These are phyloP conservation scores for Ananas comosus DNA, from an alignment of 176 grass and related monocot species.

Conservation along the genomic window DNA sequence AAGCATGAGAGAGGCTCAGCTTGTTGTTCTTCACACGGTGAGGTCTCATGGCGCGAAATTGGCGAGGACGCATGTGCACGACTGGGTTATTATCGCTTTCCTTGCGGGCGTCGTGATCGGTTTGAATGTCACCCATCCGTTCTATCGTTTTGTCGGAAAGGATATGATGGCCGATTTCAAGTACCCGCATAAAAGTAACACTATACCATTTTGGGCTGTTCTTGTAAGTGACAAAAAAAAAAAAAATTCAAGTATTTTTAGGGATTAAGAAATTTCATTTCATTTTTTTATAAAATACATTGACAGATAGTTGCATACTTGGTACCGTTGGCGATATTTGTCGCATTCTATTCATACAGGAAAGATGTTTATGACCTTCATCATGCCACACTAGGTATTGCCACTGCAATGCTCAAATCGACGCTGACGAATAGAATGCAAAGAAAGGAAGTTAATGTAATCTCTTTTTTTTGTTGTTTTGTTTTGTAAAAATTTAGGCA, in stretches of 20 bases:
- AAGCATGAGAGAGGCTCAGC: slow-evolving; percentile 30
- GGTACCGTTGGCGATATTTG: slow-evolving; percentile 38
- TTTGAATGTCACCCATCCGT: slow-evolving; percentile 42
- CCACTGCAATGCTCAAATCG: neutral
- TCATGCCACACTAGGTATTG: slow-evolving; percentile 57
- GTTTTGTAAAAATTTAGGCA: slow-evolving; percentile 24
- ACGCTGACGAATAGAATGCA: neutral
- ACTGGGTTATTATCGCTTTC: slow-evolving; percentile 62
- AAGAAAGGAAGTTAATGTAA: slow-evolving; percentile 2
- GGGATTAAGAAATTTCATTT: neutral
- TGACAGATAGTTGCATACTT: slow-evolving; percentile 55
- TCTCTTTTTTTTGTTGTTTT: neutral
- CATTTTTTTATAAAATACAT: neutral
- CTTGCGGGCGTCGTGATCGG: slow-evolving; percentile 32
- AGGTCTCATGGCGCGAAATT: slow-evolving; percentile 48
- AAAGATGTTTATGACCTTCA: slow-evolving; percentile 82
- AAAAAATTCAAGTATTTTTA: neutral
- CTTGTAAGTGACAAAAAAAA: slow-evolving; percentile 45
- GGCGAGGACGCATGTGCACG: slow-evolving; percentile 43
- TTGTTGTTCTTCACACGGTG: slow-evolving; percentile 26
- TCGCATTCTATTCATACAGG: slow-evolving; percentile 41
- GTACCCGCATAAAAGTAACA: slow-evolving; percentile 64
- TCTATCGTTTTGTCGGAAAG: slow-evolving; percentile 57
- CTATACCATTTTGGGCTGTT: slow-evolving; percentile 51
- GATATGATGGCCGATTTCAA: slow-evolving; percentile 56